Evolutionary conservation across 2,329 filamentous ascomycete species (phyloP), one percentile per base, ranked within the genome.

Genomic region (Cladosporium sp.): DNA sequence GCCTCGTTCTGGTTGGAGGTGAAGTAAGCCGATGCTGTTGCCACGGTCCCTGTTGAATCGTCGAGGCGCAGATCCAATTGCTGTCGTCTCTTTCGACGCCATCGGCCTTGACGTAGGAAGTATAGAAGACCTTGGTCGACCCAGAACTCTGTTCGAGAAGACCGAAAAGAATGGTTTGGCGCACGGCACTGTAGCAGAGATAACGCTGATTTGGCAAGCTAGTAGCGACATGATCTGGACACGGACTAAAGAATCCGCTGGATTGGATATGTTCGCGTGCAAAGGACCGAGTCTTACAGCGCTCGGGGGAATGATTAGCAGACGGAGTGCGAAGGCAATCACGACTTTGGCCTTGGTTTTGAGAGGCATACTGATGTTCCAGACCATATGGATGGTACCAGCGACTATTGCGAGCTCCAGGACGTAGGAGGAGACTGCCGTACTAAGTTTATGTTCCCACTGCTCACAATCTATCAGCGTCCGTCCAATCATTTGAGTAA

Each of bases 131-230:
- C 34, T 57, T 8, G 54, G 44, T 22, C 47, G 22, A 6, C 45
- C 48, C 9, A 44, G 2, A 3, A 25, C 35, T 8, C 55, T 47
- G 22, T 37, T 57, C 19, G 47, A 48, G 39, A 66, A 64, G 4
- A 63, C 58, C 1, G 60, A 53, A 49, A 69, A 66, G 60, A 70
- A 69, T 2, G 66, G 64, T 48, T 68, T 70, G 51, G 63, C 64
- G 57, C 66, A 70, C 1, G 66, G 68, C 1, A 70, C 35, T 0
- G 68, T 70, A 3, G 66, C 64, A 12, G 67, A 57, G 24, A 69
- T 66, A 48, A 69, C 60, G 60, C 61, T 63, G 22, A 68, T 22
- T 48, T 70, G 65, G 37, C 68, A 59, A 3, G 62, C 61, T 12
- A 70, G 50, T 32, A 66, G 59, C 1, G 62, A 62, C 45, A 66